A percentile compares a stretch with the other conserved stretches of the same genome.
phyloP scores from a whole-genome alignment of 1,139 yeast genomes.

The Magnusiomyces sp. region DNA sequence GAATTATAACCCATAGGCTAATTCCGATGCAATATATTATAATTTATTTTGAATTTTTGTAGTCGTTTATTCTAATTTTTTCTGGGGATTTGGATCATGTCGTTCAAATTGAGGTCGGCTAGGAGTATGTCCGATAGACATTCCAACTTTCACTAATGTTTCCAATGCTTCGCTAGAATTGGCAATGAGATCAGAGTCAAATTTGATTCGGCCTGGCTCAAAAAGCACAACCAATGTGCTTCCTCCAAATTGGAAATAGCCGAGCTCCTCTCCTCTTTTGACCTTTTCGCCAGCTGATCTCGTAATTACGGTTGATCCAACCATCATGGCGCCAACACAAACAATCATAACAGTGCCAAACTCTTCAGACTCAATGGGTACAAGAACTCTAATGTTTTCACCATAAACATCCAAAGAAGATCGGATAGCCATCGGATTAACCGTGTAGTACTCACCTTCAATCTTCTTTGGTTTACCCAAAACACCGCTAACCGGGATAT shows the following conservation, averaged over 20 bases:
- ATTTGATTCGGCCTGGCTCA: constrained; percentile 37
- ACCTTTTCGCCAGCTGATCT: constrained; percentile 53
- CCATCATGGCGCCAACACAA: constrained; percentile 98
- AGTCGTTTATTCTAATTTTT: too few species aligned
- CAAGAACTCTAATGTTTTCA: constrained; percentile 71
- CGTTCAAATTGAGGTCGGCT: constrained; percentile 20
- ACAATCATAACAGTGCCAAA: constrained; percentile 75
- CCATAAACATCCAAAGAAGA: constrained; percentile 87
- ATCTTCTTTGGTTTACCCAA: constrained; percentile 59
- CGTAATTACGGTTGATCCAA: constrained; percentile 76
- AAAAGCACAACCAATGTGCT: constrained; percentile 68
- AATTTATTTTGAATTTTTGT: too few species aligned
- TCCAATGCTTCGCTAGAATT: constrained; percentile 69
- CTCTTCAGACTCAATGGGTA: constrained; percentile 63
- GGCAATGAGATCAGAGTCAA: constrained; percentile 64
- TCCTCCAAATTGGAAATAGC: constrained; percentile 94
- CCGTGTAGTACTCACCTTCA: constrained; percentile 90
- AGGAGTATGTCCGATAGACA: constrained; percentile 71
- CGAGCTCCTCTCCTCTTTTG: constrained; percentile 71
- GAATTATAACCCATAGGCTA: too few species aligned
- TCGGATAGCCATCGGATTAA: constrained; percentile 93
- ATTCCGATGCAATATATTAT: too few species aligned
- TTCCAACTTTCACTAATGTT: constrained; percentile 81
- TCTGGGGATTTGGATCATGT: constrained; percentile 1
- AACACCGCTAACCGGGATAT: constrained; percentile 71